Base-by-base conservation (phyloP, 192 early-diverging fungal genomes). In the Coemansia brasiliensis region DNA sequence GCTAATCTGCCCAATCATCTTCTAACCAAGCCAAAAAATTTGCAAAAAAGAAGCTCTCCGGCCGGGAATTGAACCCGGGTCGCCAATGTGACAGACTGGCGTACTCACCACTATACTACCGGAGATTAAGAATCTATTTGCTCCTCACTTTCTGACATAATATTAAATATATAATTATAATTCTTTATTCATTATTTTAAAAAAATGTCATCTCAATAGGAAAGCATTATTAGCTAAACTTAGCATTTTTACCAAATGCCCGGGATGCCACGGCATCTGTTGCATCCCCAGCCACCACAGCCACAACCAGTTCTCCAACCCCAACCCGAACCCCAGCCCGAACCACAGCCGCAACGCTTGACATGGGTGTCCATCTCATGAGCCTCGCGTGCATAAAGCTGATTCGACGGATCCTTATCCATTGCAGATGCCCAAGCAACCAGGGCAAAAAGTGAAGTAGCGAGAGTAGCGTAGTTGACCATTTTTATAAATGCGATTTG, bases 21-120 rank as follows among this genome's bases (percentile, higher is more conserved):
- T n/a, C n/a, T n/a, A n/a, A 29, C 27, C 27, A 35, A 35, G 1
- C 10, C 7, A 64, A 57, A 50, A 42, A 50, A 45, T 17, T 22
- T 2, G n/a, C 39, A 64, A 51, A 65, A 65, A 57, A 39, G 17
- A 18, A 29, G 53, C 63, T 65, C 55, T 57, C 63, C 63, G 63
- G 57, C 63, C 63, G 63, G 63, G 63, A 65, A 65, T 65, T 57
- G 63, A 65, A 65, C 63, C 63, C 63, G 63, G 63, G 63, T 65
- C 55, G 35, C 63, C 63, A 65, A 57, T 52, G 63, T 65, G 63
- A 65, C 63, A 65, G 63, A 52, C 63, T 65, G 63, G 55, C 55
- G 55, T 65, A 65, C 54, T 65, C 41, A 53, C 63, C 63, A 65
- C 63, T 65, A 65, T 65, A 65, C 63, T 57, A 65, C 57, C 63